These are phyloP conservation scores for Sporothrix curviconia DNA, from an alignment of 2,329 filamentous ascomycete species.

Conservation along the genomic window DNA sequence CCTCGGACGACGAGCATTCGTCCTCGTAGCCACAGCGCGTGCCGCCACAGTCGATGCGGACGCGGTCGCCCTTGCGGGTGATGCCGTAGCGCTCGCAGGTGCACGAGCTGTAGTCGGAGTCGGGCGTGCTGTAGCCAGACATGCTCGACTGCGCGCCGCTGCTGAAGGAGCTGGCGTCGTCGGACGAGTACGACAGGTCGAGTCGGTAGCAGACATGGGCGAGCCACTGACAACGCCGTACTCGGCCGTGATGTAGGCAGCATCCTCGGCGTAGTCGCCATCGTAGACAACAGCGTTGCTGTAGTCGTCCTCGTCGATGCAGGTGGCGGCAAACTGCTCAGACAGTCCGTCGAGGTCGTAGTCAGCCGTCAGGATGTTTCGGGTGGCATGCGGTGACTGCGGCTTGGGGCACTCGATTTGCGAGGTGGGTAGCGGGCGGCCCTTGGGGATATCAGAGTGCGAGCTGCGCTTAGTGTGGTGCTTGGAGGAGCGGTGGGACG, in stretches of 20 bases:
- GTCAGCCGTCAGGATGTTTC: constrained; percentile 76
- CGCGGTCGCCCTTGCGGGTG: constrained; percentile 82
- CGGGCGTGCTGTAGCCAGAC: constrained; percentile 72
- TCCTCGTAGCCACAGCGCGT: constrained; percentile 77
- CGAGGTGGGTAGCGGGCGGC: constrained; percentile 78
- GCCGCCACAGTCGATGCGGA: constrained; percentile 94
- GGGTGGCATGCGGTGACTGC: constrained; percentile 77
- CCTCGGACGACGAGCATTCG: constrained; percentile 57
- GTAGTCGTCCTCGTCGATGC: constrained; percentile 37
- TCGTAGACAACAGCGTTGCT: constrained; percentile 10
- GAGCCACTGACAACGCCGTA: constrained; percentile 43
- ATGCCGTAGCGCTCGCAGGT: constrained; percentile 96
- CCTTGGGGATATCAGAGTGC: constrained; percentile 69
- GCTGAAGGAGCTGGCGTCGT: constrained; percentile 51
- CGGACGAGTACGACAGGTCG: constrained; percentile 66
- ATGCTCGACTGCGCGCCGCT: constrained; percentile 59
- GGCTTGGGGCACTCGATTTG: constrained; percentile 90
- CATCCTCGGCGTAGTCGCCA: constrained; percentile 10
- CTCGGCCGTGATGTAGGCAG: constrained; percentile 42
- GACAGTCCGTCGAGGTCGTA: constrained; percentile 75
- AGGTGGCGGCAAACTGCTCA: constrained; percentile 60
- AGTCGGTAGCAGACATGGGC: constrained; percentile 56
- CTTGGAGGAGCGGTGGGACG: constrained; percentile 30
- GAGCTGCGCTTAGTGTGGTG: constrained; percentile 40
- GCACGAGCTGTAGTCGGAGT: constrained; percentile 72